Conservation (phyloP, 148 eudicot genomes). For the Vaccinium darrowii region DNA sequence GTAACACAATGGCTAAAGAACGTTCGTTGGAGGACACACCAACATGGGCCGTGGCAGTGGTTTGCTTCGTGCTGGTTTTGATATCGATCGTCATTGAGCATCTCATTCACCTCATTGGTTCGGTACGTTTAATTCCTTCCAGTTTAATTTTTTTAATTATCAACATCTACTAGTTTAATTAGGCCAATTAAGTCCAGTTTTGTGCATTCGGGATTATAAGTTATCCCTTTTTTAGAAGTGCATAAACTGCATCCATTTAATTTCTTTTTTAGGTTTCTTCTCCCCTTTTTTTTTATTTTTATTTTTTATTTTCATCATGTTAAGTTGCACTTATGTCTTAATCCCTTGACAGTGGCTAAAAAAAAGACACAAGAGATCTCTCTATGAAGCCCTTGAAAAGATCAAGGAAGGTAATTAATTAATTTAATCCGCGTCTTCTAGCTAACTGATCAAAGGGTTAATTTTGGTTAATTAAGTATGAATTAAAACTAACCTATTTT, state of each 20-base stretch:
- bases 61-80: slow-evolving; percentile 31
- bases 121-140: neutral
- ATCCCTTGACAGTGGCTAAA: slow-evolving; percentile 28
- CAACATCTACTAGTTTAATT: no score
- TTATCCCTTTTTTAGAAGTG: no score
- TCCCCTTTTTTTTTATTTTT: neutral
- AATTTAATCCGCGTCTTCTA: neutral
- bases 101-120: slow-evolving; percentile 30
- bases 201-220: no score
- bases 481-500: neutral
- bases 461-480: neutral
- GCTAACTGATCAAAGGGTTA: neutral
- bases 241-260: no score
- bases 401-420: slow-evolving; percentile 31
- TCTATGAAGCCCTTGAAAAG: slow-evolving; percentile 41
- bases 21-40: slow-evolving; percentile 33
- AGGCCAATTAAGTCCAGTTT: no score
- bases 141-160: neutral
- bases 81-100: slow-evolving; percentile 38
- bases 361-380: slow-evolving; percentile 29
- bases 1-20: slow-evolving; percentile 20
- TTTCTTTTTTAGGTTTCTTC: no score
- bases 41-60: slow-evolving; percentile 38
- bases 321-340: neutral
- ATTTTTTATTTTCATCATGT: neutral